Base-by-base conservation (phyloP, 805 yeast species). In the Priceomyces medius region DNA sequence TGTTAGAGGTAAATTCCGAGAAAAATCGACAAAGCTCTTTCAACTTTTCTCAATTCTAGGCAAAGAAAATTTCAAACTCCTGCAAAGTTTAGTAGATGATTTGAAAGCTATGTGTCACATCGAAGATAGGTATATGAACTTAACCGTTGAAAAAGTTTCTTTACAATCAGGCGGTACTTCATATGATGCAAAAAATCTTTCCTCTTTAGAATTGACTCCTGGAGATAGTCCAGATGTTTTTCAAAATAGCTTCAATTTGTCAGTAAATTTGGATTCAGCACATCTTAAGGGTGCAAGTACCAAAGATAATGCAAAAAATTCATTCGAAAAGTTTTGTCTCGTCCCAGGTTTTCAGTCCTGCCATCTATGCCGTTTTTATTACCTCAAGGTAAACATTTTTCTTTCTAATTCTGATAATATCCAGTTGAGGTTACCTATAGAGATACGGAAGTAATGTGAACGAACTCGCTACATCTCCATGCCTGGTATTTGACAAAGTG, bases 341-440 rank as follows among this genome's bases (percentile, higher is more conserved):
- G 66, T 65, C 20, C 73, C 74, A 12, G 56, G 58, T 40, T 68
- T 68, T 50, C 74, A 68, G 44, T 52, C 59, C 21, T 68, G 74
- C 44, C 48, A 51, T 35, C 33, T 63, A 44, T 55, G 59, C 1
- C 47, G 74, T 29, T 33, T 64, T 28, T 68, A 68, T 46, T 64
- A 64, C 40, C 37, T 67, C 10, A 54, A 53, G 35, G 38, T 61
- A 2, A 27, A 41, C 19, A 13, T 64, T 13, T 37, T 34, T 10
- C 40, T 63, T 10, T 45, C 56, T 12, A 56, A 57, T 41, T 53
- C 53, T 23, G 56, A 56, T 10, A 32, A 32, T 17, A 36, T 55
- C 3, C 51, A 50, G 36, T 40, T 66, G 27, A 63, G 64, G 41
- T 48, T 64, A 20, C 72, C 72, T 3, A 56, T 64, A 12, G 41